Conservation (phyloP, 2,329 filamentous ascomycete species). For the Shiraia sp. region DNA sequence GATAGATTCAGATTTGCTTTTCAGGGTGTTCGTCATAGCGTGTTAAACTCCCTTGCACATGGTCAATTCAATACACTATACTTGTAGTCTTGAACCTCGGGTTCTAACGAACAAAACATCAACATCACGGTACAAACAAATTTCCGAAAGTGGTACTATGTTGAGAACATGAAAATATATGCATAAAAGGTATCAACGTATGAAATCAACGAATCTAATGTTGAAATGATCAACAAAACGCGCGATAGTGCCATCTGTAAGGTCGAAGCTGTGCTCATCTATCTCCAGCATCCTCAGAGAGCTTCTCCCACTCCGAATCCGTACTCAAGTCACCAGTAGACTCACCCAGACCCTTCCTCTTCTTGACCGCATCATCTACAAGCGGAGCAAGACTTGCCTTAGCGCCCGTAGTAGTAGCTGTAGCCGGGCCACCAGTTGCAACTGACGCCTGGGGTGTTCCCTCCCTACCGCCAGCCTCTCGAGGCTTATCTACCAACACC, state of each 20-base stretch:
- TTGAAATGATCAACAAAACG: conserved; percentile 2
- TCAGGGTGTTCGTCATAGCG: not conserved
- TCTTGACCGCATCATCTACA: conserved; percentile 47
- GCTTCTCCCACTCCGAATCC: conserved; percentile 97
- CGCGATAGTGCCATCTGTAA: conserved; percentile 5
- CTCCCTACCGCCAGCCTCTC: conserved; percentile 17
- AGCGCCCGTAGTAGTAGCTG: conserved; percentile 35
- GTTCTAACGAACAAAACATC: no score
- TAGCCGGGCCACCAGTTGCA: conserved; percentile 13
- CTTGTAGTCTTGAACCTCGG: no score
- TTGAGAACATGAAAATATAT: no score
- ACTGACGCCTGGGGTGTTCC: conserved; percentile 22
- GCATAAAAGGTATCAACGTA: conserved; percentile 7
- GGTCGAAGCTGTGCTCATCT: conserved; percentile 25
- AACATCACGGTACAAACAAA: no score
- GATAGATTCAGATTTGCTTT: conserved; percentile 9
- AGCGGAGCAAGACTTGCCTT: conserved; percentile 33
- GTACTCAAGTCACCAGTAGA: conserved; percentile 69
- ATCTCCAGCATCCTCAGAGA: conserved; percentile 60
- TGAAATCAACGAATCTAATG: conserved; percentile 5
- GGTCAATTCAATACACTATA: no score
- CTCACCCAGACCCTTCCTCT: conserved; percentile 51
- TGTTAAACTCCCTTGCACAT: no score
- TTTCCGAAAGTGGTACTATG: no score
- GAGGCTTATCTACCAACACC: conserved; percentile 37